Percentiles rank a stretch among this genome's conserved stretches.
Conservation (phyloP, 345 rosid genomes). For the sweet orange (Citrus sinensis) region DNA sequence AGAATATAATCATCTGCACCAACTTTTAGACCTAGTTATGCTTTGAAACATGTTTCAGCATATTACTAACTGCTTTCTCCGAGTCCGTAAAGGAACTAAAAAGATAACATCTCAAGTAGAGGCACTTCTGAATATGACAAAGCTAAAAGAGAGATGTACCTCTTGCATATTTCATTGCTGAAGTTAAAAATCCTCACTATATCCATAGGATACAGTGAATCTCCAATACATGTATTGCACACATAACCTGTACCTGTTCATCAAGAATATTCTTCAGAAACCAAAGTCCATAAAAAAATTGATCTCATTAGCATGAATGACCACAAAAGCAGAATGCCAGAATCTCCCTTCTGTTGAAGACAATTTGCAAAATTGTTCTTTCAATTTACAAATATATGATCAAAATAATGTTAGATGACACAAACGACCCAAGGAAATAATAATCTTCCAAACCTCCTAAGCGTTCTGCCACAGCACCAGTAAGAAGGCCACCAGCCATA, state of each 20-base stretch:
- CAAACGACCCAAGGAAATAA: background rate
- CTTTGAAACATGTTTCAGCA: background rate
- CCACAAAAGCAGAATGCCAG: background rate
- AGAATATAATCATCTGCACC: background rate
- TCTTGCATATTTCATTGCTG: constrained; percentile 55
- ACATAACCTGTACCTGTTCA: constrained; percentile 71
- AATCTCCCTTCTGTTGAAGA: background rate
- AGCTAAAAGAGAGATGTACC: constrained; percentile 40
- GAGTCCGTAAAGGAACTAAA: background rate
- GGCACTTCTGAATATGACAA: background rate
- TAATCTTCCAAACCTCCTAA: constrained; percentile 59
- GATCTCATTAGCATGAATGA: background rate
- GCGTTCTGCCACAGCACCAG: constrained; percentile 95
- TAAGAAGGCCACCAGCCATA: constrained; percentile 89
- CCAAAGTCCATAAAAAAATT: background rate
- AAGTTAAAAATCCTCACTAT: constrained; percentile 89
- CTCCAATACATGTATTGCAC: constrained; percentile 63
- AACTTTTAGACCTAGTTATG: background rate
- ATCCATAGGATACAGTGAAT: constrained; percentile 56
- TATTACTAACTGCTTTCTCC: background rate
- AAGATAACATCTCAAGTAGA: background rate
- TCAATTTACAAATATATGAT: background rate
- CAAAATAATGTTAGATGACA: background rate
- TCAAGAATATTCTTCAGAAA: constrained; percentile 13
- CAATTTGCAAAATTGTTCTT: background rate